A percentile compares a stretch with the other conserved stretches of the same genome.
These are phyloP conservation scores for Tuber borchii DNA, from an alignment of 495 filamentous ascomycete genomes.

Conservation along the genomic window DNA sequence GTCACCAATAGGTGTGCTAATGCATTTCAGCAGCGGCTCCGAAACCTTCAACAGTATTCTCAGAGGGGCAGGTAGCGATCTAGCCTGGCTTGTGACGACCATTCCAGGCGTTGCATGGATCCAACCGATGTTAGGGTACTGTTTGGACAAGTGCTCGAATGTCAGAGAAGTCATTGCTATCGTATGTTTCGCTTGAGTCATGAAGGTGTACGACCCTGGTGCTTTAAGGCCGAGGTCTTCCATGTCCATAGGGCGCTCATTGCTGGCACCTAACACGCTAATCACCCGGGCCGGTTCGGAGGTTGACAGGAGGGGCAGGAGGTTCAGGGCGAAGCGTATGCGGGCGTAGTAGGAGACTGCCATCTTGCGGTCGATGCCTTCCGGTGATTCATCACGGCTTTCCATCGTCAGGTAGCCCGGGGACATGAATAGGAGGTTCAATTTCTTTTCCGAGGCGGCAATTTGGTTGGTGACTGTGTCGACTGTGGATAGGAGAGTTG, in stretches of 20 bases:
- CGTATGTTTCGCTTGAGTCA: constrained; percentile 17
- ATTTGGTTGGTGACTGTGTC: constrained; percentile 57
- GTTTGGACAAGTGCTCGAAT: constrained; percentile 31
- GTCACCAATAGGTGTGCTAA: constrained; percentile 24
- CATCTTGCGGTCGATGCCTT: constrained; percentile 53
- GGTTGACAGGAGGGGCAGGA: constrained; percentile 54
- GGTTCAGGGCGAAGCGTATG: constrained; percentile 56
- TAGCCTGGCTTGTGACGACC: constrained; percentile 20
- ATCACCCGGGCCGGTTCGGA: constrained; percentile 50
- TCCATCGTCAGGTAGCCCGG: constrained; percentile 46
- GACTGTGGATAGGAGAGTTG: constrained; percentile 54
- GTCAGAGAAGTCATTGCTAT: constrained; percentile 33
- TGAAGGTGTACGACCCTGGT: constrained; percentile 13
- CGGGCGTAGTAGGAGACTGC: constrained; percentile 58
- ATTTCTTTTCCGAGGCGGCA: constrained; percentile 48
- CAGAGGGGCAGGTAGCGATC: constrained; percentile 24
- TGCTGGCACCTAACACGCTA: constrained; percentile 49
- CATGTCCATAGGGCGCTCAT: constrained; percentile 51
- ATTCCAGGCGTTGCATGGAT: constrained; percentile 29
- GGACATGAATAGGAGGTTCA: constrained; percentile 60
- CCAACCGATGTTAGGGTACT: constrained; percentile 27
- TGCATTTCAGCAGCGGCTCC: constrained; percentile 6
- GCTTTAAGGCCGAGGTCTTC: constrained; percentile 43
- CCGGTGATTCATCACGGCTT: constrained; percentile 48
- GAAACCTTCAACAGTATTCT: not conserved